phyloP scores from a whole-genome alignment of 2,329 filamentous ascomycete species.

The Grosmannia penicillata region DNA sequence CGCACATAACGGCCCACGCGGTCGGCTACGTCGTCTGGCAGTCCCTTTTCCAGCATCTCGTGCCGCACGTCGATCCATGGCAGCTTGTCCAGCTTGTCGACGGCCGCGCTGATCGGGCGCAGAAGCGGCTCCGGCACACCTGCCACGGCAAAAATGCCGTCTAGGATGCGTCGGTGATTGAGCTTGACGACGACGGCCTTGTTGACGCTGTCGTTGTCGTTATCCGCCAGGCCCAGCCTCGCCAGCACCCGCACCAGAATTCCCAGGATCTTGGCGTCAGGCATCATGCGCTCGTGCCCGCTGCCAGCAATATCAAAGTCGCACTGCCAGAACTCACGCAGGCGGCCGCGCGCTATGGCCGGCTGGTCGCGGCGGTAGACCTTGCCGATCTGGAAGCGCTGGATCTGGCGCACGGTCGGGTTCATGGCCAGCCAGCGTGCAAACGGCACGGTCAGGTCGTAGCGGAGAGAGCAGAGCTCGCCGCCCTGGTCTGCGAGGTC shows the following conservation, averaged over 20 bases:
- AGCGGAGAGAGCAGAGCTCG: conserved; percentile 65
- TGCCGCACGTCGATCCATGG: conserved; percentile 79
- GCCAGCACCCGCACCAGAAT: conserved; percentile 70
- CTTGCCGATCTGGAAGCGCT: conserved; percentile 89
- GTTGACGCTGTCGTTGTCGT: conserved; percentile 38
- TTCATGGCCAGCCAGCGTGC: conserved; percentile 91
- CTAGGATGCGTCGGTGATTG: conserved; percentile 89
- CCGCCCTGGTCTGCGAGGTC: conserved; percentile 71
- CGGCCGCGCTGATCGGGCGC: conserved; percentile 74
- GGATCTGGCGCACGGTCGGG: conserved; percentile 61
- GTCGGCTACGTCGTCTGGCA: conserved; percentile 63
- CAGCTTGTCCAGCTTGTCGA: conserved; percentile 85
- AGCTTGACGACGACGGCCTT: conserved; percentile 74
- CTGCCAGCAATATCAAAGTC: conserved; percentile 83
- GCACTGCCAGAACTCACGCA: conserved; percentile 94
- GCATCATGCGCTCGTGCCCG: conserved; percentile 77
- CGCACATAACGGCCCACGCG: conserved; percentile 67
- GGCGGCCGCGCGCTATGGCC: conserved; percentile 77
- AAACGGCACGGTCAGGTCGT: conserved; percentile 51
- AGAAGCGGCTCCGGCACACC: conserved; percentile 79
- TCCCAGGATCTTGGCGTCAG: conserved; percentile 75
- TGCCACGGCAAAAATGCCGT: conserved; percentile 81
- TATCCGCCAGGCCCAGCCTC: not conserved
- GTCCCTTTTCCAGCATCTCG: conserved; percentile 85
- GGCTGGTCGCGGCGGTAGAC: conserved; percentile 42